Evolutionary conservation across 2,329 filamentous ascomycete genomes (phyloP), one percentile per base, ranked within the genome.

Genomic region (Apiospora koreana): DNA sequence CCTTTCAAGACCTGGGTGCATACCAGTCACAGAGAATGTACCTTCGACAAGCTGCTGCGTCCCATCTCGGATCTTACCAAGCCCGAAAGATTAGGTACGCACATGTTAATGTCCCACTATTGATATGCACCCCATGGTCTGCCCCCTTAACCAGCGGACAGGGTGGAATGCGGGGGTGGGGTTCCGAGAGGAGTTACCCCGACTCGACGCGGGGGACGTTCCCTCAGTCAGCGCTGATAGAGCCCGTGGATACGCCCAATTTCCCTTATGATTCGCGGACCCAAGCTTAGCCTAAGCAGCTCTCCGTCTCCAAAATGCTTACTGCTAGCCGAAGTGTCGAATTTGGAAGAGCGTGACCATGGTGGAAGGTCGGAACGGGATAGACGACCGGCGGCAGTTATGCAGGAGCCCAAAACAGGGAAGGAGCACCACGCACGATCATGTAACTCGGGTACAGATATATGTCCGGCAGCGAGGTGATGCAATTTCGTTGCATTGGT

Each of bases 151-250:
- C 3, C 18, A 5, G 5, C 21, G 16, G 16, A 18, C 18, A 46
- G 62, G n/a, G 46, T 54, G 16, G 4, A 18, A 38, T 38, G 54
- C 54, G 21, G 54, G 31, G 54, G 54, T 62, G 54, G 54, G 54
- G 54, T n/a, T 8, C 41, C 43, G 21, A 46, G 43, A 46, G 43
- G 43, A n/a, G 43, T 58, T 58, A 58, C 50, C 50, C 50, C 50
- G 50, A 58, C 50, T 35, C 16, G 6, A 35, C 14, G 41, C 41
- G 41, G 41, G 41, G 41, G 41, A 43, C 10, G 16, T 21, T 3
- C 14, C 50, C 50, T 58, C 50, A 58, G 50, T 58, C 50, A 58
- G 50, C 50, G 50, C 50, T 58, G 50, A 58, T 58, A 58, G 50
- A 58, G 50, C 50, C 18, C 28, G 16, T 3, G 21, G 21, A 23